A percentile compares a stretch with the other conserved stretches of the same genome.
Conservation (phyloP, 495 filamentous ascomycete genomes). For the Rhizodiscina lignyota region DNA sequence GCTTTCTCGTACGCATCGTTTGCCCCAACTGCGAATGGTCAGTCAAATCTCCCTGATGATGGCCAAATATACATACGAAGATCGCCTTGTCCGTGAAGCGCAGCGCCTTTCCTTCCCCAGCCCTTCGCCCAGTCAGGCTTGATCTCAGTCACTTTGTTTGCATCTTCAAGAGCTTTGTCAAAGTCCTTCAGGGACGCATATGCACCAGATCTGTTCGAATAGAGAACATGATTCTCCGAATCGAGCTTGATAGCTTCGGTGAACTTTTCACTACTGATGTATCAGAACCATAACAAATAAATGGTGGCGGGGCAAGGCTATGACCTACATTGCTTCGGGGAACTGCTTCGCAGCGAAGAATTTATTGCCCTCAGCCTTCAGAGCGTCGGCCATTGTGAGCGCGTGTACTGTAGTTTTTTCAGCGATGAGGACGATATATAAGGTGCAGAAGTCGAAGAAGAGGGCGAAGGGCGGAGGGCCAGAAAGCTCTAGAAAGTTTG, state of each 20-base stretch:
- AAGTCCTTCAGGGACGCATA: constrained; percentile 83
- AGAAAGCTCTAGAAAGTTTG: too few relatives aligned
- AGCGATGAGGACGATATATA: too few relatives aligned
- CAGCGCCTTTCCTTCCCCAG: constrained; percentile 81
- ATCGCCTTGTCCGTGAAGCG: constrained; percentile 72
- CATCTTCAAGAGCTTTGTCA: constrained; percentile 70
- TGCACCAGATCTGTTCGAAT: constrained; percentile 94
- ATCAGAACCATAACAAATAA: constrained; percentile 3
- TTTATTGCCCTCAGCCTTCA: constrained; percentile 96
- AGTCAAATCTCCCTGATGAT: constrained; percentile 4
- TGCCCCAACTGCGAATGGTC: constrained; percentile 40
- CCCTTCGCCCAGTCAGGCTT: constrained; percentile 98
- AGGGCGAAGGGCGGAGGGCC: too few relatives aligned
- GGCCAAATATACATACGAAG: constrained; percentile 34
- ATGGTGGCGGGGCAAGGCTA: too few relatives aligned
- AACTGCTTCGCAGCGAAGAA: constrained; percentile 95
- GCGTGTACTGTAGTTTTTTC: too few relatives aligned
- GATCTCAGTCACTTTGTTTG: constrained; percentile 77
- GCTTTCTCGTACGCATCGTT: constrained; percentile 83
- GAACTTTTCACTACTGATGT: constrained; percentile 63
- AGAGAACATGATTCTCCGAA: constrained; percentile 81
- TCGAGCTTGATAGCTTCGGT: constrained; percentile 83
- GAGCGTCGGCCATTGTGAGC: constrained; percentile 31
- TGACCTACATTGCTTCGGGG: constrained; percentile 84
- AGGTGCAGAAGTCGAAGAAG: too few relatives aligned